A percentile compares a stretch with the other conserved stretches of the same genome.
Conservation (phyloP, 2,329 filamentous ascomycete genomes). For the Claviceps sp. region DNA sequence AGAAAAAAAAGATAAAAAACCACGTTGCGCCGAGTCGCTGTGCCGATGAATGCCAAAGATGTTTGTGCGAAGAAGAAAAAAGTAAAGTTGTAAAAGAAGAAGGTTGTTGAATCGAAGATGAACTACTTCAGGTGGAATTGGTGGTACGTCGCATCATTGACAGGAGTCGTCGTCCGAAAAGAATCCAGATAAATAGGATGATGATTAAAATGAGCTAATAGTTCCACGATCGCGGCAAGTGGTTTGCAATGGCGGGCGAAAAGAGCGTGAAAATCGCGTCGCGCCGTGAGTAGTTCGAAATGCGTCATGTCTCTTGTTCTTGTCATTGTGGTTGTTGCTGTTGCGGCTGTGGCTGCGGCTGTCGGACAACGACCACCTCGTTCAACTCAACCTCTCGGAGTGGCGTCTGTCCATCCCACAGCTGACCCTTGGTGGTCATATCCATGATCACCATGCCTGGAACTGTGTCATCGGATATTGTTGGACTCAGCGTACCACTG, state of each 20-base stretch:
- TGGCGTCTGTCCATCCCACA: slow-evolving; percentile 24
- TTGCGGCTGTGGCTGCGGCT: slow-evolving; percentile 8
- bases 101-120: slow-evolving; percentile 15
- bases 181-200: slow-evolving; percentile 1
- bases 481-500: slow-evolving; percentile 36
- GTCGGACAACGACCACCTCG: slow-evolving; percentile 31
- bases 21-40: slow-evolving; percentile 26
- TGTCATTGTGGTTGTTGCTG: not conserved
- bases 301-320: not conserved
- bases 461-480: slow-evolving; percentile 29
- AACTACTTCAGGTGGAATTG: slow-evolving; percentile 11
- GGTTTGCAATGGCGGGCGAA: not conserved
- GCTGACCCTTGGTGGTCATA: slow-evolving; percentile 22
- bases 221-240: not conserved
- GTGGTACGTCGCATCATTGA: slow-evolving; percentile 15
- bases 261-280: not conserved
- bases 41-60: slow-evolving; percentile 28
- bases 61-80: slow-evolving; percentile 12
- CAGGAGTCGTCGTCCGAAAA: slow-evolving; percentile 4
- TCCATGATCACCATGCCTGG: slow-evolving; percentile 22
- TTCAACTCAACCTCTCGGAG: slow-evolving; percentile 30
- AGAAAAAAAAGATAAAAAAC: slow-evolving; percentile 11
- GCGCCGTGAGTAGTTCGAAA: not conserved
- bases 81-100: slow-evolving; percentile 8
- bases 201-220: slow-evolving; percentile 5